These are phyloP conservation scores for Chrysoporthe deuterocubensis DNA, from an alignment of 2,329 filamentous ascomycete genomes.

Conservation along the genomic window DNA sequence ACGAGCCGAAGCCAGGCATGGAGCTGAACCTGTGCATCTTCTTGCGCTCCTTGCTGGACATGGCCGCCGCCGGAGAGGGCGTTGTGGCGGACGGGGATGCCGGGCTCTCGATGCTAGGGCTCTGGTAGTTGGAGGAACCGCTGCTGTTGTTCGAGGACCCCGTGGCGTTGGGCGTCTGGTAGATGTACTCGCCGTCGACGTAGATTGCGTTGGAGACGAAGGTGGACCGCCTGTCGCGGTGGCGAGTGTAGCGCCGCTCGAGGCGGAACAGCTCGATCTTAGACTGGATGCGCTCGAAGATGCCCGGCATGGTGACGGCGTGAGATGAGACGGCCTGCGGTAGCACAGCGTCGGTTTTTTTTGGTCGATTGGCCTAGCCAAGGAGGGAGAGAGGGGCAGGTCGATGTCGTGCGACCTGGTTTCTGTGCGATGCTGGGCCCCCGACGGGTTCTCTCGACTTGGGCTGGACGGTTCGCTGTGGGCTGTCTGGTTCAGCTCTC, in stretches of 20 bases:
- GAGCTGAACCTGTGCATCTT: conserved; percentile 59
- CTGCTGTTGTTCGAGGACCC: conserved; percentile 54
- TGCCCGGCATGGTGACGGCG: conserved; percentile 47
- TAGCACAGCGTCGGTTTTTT: background rate
- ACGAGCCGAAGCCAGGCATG: conserved; percentile 58
- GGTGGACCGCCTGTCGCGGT: conserved; percentile 82
- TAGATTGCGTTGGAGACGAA: conserved; percentile 90
- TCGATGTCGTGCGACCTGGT: background rate
- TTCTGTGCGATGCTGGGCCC: background rate
- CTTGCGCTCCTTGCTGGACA: conserved; percentile 48
- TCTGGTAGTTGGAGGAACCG: conserved; percentile 41
- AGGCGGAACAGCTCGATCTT: conserved; percentile 91
- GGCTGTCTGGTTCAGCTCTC: background rate
- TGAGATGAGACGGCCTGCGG: background rate
- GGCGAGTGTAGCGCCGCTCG: conserved; percentile 91
- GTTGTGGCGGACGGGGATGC: conserved; percentile 37
- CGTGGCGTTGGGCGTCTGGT: conserved; percentile 65
- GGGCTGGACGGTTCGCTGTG: background rate
- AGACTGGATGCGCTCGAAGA: conserved; percentile 65
- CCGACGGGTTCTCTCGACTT: background rate
- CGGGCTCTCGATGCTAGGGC: conserved; percentile 39
- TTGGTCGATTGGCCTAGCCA: background rate
- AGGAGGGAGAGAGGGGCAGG: background rate
- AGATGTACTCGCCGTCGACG: conserved; percentile 94
- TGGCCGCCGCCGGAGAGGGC: conserved; percentile 29